phyloP scores from a whole-genome alignment of 768 basidiomycete genomes.

The Termitomyces sp. region DNA sequence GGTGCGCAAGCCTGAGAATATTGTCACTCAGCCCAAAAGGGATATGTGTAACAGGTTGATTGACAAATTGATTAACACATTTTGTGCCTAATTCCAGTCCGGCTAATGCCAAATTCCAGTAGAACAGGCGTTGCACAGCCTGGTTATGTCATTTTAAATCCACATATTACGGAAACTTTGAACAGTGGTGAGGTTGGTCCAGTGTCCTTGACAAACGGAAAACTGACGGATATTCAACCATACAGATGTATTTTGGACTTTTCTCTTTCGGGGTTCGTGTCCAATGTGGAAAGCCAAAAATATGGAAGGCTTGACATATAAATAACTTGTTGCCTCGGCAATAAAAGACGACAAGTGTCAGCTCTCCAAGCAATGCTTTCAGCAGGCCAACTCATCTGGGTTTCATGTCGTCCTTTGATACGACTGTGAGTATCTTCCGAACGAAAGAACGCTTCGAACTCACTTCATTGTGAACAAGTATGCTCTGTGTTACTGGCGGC shows the following conservation, averaged over 20 bases:
- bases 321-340: neutral
- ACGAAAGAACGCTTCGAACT: neutral
- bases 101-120: too few relatives aligned
- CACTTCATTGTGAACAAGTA: slow-evolving; percentile 25
- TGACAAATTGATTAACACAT: too few relatives aligned
- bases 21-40: too few relatives aligned
- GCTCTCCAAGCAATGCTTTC: slow-evolving; percentile 19
- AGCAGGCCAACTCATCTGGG: slow-evolving; percentile 51
- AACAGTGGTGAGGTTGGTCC: neutral
- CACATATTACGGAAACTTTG: neutral
- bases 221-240: neutral
- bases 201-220: neutral
- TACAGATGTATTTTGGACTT: neutral
- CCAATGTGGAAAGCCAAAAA: too few relatives aligned
- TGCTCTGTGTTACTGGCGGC: slow-evolving; percentile 48
- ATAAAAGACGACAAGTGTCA: neutral
- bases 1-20: too few relatives aligned
- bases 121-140: too few relatives aligned
- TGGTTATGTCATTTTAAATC: neutral
- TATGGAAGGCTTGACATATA: neutral
- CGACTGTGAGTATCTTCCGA: slow-evolving; percentile 38
- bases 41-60: too few relatives aligned
- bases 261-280: neutral
- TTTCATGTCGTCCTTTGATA: slow-evolving; percentile 53
- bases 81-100: too few relatives aligned